A percentile compares a stretch with the other conserved stretches of the same genome.
Conservation (phyloP, 2,329 filamentous ascomycete genomes). For the Fusarium keratoplasticum region DNA sequence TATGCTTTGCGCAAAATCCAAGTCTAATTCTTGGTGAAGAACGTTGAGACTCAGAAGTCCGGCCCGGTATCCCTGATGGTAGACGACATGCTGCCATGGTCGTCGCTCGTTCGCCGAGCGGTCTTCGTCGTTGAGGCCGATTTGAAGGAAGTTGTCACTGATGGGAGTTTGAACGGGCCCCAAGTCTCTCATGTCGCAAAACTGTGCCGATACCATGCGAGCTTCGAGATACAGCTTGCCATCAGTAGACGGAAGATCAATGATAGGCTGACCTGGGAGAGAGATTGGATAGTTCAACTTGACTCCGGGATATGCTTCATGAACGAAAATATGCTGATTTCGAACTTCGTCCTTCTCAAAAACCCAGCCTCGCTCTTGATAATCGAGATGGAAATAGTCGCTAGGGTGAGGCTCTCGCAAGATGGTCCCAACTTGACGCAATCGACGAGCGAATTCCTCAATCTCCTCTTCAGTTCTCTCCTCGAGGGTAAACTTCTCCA, state of each 20-base stretch:
- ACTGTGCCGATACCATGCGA: not conserved
- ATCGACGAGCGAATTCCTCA: not conserved
- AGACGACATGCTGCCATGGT: conserved; percentile 20
- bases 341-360: not conserved
- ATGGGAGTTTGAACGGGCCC: not conserved
- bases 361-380: conserved; percentile 7
- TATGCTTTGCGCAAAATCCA: not conserved
- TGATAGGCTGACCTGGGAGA: not conserved
- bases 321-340: conserved; percentile 13
- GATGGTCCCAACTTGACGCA: not conserved
- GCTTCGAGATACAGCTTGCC: conserved; percentile 1
- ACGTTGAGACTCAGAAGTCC: conserved; percentile 12
- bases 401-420: not conserved
- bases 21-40: not conserved
- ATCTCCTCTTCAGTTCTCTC: conserved; percentile 15
- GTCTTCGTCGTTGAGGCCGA: conserved; percentile 19
- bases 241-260: conserved; percentile 1
- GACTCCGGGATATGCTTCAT: conserved; percentile 8
- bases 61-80: conserved; percentile 21
- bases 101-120: conserved; percentile 6
- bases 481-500: not conserved
- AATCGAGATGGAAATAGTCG: conserved; percentile 2
- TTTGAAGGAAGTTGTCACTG: conserved; percentile 7
- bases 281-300: conserved; percentile 8
- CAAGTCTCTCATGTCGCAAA: not conserved